A percentile compares a stretch with the other conserved stretches of the same genome.
phyloP scores from a whole-genome alignment of 208 protist genomes.

The Crithidia bombi region DNA sequence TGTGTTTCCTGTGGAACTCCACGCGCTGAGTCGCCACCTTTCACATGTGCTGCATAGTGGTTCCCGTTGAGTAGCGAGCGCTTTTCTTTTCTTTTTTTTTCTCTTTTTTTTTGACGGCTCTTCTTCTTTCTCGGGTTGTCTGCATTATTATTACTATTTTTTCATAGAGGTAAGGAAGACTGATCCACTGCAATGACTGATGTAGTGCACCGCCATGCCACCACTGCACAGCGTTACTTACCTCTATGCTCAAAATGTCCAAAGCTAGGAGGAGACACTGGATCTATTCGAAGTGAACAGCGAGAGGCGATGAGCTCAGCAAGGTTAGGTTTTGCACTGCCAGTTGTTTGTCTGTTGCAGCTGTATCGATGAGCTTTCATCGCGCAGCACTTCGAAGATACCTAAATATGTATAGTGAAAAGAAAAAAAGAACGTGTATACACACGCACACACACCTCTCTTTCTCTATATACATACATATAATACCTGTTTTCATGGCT shows the following conservation, averaged over 20 bases:
- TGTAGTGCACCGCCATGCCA: slow-evolving; percentile 30
- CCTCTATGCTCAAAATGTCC: not conserved
- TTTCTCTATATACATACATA: not conserved
- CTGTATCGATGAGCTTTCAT: slow-evolving; percentile 3
- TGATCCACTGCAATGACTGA: slow-evolving; percentile 5
- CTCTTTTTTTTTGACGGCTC: slow-evolving; percentile 3
- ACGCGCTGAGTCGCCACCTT: not conserved
- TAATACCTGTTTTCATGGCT: not conserved
- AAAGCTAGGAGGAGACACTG: not conserved
- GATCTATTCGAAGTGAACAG: not conserved
- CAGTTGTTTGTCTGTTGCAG: not conserved
- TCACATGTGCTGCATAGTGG: no score
- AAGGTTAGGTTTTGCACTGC: not conserved
- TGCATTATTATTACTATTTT: slow-evolving; percentile 2
- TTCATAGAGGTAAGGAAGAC: not conserved
- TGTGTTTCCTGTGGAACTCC: not conserved
- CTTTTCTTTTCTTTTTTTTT: slow-evolving; percentile 13
- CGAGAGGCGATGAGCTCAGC: not conserved
- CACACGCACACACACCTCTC: no score
- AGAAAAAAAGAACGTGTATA: not conserved
- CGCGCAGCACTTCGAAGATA: not conserved
- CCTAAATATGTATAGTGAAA: not conserved
- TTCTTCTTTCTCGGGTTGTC: not conserved
- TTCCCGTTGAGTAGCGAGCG: no score
- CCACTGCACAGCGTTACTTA: slow-evolving; percentile 18